These are phyloP conservation scores for Alternaria hordeiaustralica DNA, from an alignment of 2,329 filamentous ascomycete species.

Conservation along the genomic window DNA sequence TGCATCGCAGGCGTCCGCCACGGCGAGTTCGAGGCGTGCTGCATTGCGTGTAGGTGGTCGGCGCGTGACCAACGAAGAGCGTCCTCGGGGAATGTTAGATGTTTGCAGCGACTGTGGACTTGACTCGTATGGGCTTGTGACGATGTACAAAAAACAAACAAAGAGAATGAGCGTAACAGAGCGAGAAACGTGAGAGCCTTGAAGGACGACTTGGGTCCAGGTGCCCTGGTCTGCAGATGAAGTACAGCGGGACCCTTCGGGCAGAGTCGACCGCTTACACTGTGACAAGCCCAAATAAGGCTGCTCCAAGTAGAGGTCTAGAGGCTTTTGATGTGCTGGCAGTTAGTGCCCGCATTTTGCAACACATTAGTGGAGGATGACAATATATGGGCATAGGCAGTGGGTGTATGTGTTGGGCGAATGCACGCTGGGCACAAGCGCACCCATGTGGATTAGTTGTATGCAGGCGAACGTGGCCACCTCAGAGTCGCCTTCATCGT, in stretches of 20 bases:
- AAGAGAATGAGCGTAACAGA: slow-evolving; percentile 34
- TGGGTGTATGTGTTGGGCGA: slow-evolving; percentile 48
- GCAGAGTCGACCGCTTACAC: slow-evolving; percentile 23
- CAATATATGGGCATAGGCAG: slow-evolving; percentile 43
- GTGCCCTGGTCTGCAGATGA: slow-evolving; percentile 41
- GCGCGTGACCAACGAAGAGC: slow-evolving; percentile 30
- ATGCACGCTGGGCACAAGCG: slow-evolving; percentile 47
- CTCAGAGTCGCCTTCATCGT: slow-evolving; percentile 44
- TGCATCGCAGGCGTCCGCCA: slow-evolving; percentile 43
- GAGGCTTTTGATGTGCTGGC: slow-evolving; percentile 51
- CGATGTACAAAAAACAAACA: slow-evolving; percentile 37
- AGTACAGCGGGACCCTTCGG: slow-evolving; percentile 38
- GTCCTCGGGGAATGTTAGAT: slow-evolving; percentile 20
- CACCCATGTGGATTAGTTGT: slow-evolving; percentile 45
- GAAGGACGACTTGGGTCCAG: slow-evolving; percentile 35
- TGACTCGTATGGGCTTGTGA: slow-evolving; percentile 21
- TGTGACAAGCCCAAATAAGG: slow-evolving; percentile 36
- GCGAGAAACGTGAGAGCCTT: slow-evolving; percentile 32
- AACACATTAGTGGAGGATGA: slow-evolving; percentile 47
- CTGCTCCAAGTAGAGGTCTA: slow-evolving; percentile 34
- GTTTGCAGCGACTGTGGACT: slow-evolving; percentile 15
- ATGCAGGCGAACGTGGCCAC: slow-evolving; percentile 49
- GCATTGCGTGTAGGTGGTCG: slow-evolving; percentile 42
- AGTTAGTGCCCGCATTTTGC: slow-evolving; percentile 46
- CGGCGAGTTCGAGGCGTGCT: slow-evolving; percentile 43